These are phyloP conservation scores for Kalaharituber pfeilii DNA, from an alignment of 2,329 filamentous ascomycete genomes.

Conservation along the genomic window DNA sequence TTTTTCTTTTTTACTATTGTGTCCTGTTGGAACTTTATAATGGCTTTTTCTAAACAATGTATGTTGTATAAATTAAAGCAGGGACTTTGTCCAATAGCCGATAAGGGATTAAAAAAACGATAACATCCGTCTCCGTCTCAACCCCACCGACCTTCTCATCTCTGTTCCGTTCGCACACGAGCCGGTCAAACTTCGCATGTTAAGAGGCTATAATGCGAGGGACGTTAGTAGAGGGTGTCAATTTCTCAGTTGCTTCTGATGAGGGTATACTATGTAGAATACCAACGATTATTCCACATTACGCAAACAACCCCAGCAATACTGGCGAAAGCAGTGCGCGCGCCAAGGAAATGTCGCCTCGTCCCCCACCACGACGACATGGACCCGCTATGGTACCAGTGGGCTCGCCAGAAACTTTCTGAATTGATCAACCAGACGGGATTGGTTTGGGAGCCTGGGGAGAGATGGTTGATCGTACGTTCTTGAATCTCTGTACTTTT, in stretches of 20 bases:
- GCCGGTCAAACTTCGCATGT: not conserved
- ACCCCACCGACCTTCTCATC: not conserved
- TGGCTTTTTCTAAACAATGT: no score
- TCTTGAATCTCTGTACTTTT: no score
- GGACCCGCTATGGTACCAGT: not conserved
- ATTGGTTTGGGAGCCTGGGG: not conserved
- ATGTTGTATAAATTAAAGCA: no score
- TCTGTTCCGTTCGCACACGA: not conserved
- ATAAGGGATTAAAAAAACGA: no score
- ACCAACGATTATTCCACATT: no score
- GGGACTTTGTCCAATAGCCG: no score
- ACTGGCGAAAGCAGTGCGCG: no score
- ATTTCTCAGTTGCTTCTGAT: no score
- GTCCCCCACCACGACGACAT: not conserved
- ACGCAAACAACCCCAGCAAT: no score
- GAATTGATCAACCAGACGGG: not conserved
- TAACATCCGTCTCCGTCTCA: not conserved
- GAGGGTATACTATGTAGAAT: no score
- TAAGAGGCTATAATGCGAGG: not conserved
- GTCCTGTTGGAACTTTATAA: no score
- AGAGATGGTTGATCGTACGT: not conserved
- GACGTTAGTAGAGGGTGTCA: not conserved
- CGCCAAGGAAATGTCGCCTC: not conserved
- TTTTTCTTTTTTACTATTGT: no score
- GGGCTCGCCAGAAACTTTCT: not conserved